Percentiles rank a stretch among this genome's conserved stretches.
These are phyloP conservation scores for Diplodia seriata DNA, from an alignment of 2,329 filamentous ascomycete genomes.

Conservation along the genomic window DNA sequence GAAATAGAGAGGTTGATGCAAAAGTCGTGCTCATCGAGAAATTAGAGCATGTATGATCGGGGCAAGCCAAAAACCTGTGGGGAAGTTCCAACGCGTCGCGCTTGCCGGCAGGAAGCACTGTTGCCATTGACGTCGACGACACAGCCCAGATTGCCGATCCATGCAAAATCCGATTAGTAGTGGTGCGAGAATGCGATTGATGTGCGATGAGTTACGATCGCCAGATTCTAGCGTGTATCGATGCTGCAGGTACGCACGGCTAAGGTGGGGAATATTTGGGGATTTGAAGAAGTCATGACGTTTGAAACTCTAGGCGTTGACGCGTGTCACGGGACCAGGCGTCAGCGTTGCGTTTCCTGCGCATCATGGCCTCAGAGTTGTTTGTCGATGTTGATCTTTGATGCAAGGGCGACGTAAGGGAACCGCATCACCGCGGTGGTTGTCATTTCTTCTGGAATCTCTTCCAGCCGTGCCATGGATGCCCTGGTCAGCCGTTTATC, in stretches of 20 bases:
- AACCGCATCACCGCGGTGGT: not conserved
- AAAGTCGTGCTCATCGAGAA: not conserved
- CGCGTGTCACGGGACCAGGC: constrained; percentile 13
- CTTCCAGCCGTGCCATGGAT: no score
- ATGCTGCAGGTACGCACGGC: constrained; percentile 1
- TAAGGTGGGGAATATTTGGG: not conserved
- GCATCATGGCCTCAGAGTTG: not conserved
- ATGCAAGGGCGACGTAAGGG: not conserved
- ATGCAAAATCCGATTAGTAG: not conserved
- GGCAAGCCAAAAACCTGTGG: no score
- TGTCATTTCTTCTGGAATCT: not conserved
- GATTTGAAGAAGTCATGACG: not conserved
- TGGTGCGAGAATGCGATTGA: not conserved
- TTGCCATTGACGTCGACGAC: constrained; percentile 8
- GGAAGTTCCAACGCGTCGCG: not conserved
- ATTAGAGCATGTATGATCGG: not conserved
- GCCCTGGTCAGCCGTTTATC: no score
- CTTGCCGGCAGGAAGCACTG: not conserved
- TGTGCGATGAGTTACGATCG: not conserved
- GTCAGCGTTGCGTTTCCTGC: not conserved
- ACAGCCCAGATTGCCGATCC: not conserved
- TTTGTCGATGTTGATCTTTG: not conserved
- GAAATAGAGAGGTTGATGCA: not conserved
- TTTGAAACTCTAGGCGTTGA: not conserved
- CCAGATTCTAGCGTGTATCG: not conserved